A percentile compares a stretch with the other conserved stretches of the same genome.
Evolutionary conservation across 208 protist species (phyloP).

Genomic region (Acanthamoeba royreba): DNA sequence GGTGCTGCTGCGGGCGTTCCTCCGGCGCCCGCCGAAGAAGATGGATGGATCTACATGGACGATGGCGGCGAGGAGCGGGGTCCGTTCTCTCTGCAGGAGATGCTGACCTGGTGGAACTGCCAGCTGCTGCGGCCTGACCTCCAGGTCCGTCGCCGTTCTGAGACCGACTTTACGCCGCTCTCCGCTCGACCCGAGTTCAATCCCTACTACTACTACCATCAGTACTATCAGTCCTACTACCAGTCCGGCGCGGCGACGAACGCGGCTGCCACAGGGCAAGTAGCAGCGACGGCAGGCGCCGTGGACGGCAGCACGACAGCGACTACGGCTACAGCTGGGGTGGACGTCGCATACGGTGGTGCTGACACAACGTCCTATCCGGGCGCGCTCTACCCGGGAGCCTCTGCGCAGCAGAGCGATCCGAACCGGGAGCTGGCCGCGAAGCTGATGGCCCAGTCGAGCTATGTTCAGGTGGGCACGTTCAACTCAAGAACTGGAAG

Average conservation of each 20-base stretch:
- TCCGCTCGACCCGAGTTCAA: not conserved
- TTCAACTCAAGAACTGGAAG: conserved; percentile 29
- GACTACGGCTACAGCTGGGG: not conserved
- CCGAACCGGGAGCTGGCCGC: not conserved
- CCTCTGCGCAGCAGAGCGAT: not conserved
- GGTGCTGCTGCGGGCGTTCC: not conserved
- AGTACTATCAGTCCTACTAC: not conserved
- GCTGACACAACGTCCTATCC: not conserved
- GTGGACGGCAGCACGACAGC: not conserved
- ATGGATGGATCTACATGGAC: conserved; percentile 20
- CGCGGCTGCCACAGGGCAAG: not conserved
- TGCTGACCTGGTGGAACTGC: conserved; percentile 12
- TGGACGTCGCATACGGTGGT: not conserved
- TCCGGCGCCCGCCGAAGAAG: not conserved
- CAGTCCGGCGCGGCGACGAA: not conserved
- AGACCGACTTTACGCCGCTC: not conserved
- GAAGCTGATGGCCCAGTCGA: not conserved
- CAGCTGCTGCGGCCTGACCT: not conserved
- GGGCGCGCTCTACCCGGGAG: not conserved
- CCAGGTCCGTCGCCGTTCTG: not conserved
- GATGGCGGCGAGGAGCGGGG: not conserved
- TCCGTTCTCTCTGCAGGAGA: conserved; percentile 1
- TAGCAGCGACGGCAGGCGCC: not conserved
- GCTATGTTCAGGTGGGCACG: conserved; percentile 15
- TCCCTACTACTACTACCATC: not conserved